phyloP scores from a whole-genome alignment of 805 yeast species.

The Ogataea wickerhamii region DNA sequence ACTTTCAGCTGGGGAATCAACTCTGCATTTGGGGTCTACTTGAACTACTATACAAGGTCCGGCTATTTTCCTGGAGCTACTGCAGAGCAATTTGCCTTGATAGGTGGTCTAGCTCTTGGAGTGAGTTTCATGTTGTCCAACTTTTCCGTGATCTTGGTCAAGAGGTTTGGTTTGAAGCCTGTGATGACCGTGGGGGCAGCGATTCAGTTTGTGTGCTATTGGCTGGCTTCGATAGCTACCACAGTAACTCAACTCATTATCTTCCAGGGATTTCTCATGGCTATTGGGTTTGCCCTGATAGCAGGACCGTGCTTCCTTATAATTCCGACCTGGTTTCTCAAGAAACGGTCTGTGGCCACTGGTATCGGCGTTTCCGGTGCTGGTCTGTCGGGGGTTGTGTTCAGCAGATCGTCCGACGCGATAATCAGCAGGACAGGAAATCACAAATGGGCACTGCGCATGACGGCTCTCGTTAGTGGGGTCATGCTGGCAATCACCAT shows the following conservation, averaged over 20 bases:
- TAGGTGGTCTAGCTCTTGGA: constrained; percentile 52
- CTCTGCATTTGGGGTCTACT: constrained; percentile 51
- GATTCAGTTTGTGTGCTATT: constrained; percentile 37
- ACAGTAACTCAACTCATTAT: constrained; percentile 43
- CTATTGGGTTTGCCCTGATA: constrained; percentile 41
- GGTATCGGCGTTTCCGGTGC: constrained; percentile 50
- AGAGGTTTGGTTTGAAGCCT: constrained; percentile 46
- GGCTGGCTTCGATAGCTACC: constrained; percentile 43
- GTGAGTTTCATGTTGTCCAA: constrained; percentile 65
- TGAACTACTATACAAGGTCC: constrained; percentile 43
- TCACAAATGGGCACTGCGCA: constrained; percentile 46
- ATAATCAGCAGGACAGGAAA: constrained; percentile 40
- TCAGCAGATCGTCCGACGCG: constrained; percentile 40
- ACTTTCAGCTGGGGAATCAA: constrained; percentile 54
- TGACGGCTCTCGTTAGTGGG: constrained; percentile 35
- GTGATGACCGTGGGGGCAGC: constrained; percentile 42
- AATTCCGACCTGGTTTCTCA: constrained; percentile 49
- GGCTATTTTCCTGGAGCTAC: constrained; percentile 47
- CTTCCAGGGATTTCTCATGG: constrained; percentile 46
- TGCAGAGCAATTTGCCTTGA: constrained; percentile 48
- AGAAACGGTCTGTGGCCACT: constrained; percentile 42
- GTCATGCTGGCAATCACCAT: constrained; percentile 19
- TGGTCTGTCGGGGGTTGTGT: constrained; percentile 51
- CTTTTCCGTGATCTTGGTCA: constrained; percentile 43
- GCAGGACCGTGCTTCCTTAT: constrained; percentile 34